Conservation (phyloP, 2,329 filamentous ascomycete species). For the Cercospora canescens region DNA sequence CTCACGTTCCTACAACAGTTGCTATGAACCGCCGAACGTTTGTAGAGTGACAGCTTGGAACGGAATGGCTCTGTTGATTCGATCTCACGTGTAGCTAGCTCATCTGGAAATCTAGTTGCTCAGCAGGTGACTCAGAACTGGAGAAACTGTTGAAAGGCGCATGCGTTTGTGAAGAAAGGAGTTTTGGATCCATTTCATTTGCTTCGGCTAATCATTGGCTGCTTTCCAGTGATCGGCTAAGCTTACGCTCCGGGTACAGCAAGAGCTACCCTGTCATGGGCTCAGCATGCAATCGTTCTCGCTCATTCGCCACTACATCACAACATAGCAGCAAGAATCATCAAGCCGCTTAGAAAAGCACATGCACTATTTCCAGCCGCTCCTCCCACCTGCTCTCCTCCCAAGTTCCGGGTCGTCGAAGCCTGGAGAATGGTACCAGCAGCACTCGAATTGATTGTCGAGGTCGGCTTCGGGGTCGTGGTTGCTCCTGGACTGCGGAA, state of each 20-base stretch:
- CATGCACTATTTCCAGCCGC: background rate
- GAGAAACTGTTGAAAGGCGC: no score
- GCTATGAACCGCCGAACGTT: no score
- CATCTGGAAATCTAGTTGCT: no score
- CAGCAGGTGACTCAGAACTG: no score
- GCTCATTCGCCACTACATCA: background rate
- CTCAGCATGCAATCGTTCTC: background rate
- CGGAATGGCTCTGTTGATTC: no score
- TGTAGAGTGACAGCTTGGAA: no score
- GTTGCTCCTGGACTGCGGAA: background rate
- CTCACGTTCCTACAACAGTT: no score
- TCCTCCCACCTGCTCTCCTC: background rate
- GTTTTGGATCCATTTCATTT: background rate
- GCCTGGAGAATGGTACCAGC: background rate
- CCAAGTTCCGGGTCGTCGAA: background rate
- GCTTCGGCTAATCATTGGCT: background rate
- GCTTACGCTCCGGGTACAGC: background rate
- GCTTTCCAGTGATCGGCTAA: background rate
- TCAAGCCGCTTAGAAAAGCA: background rate
- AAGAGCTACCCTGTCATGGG: background rate
- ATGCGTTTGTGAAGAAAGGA: no score
- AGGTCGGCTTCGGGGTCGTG: background rate
- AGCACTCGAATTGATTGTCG: background rate
- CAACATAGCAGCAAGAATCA: background rate
- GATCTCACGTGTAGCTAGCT: no score